phyloP scores from a whole-genome alignment of 768 basidiomycete genomes.

The Zangia roseola region DNA sequence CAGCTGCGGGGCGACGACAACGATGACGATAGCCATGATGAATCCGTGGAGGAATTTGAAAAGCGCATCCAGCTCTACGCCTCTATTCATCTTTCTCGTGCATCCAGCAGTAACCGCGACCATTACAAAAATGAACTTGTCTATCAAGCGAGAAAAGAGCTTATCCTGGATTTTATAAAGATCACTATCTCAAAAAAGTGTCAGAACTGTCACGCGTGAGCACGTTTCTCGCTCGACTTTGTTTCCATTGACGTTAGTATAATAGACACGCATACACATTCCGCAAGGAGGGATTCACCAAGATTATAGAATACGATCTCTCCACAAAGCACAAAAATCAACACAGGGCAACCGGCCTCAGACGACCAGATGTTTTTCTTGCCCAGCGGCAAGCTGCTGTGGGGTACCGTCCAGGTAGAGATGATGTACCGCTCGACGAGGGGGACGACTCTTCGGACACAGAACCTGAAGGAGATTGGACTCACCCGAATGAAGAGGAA shows the following conservation, averaged over 20 bases:
- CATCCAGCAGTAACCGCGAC: constrained; percentile 64
- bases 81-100: constrained; percentile 41
- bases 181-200: constrained; percentile 69
- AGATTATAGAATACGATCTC: constrained; percentile 92
- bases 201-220: constrained; percentile 83
- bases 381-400: constrained; percentile 36
- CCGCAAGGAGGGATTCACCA: constrained; percentile 91
- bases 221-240: constrained; percentile 19
- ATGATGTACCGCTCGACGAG: constrained; percentile 35
- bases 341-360: constrained; percentile 50
- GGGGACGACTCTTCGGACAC: constrained; percentile 51
- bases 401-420: constrained; percentile 24
- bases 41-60: constrained; percentile 62
- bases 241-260: constrained; percentile 3
- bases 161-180: constrained; percentile 81
- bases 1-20: constrained; percentile 33
- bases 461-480: constrained; percentile 47
- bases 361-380: constrained; percentile 75
- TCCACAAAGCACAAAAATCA: constrained; percentile 71
- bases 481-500: constrained; percentile 52
- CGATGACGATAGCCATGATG: constrained; percentile 46
- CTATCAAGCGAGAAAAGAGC: constrained; percentile 80
- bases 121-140: constrained; percentile 87
- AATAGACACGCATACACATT: constrained; percentile 77
- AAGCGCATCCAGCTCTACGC: constrained; percentile 67